phyloP scores from a whole-genome alignment of 192 early-diverging fungal species.

The Helicostylum pulchrum region DNA sequence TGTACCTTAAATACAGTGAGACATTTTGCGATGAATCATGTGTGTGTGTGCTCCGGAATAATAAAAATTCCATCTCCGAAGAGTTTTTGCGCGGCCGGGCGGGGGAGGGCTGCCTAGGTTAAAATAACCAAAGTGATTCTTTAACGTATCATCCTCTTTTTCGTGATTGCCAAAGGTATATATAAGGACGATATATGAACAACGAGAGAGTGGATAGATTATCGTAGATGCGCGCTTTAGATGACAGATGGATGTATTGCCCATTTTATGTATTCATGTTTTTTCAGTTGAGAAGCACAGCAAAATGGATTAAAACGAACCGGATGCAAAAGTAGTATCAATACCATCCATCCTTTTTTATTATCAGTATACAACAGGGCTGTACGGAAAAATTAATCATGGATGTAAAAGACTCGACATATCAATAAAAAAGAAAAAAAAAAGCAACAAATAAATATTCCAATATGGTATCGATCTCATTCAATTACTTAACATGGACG shows the following conservation, averaged over 20 bases:
- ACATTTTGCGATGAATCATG: no score
- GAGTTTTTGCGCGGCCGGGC: no score
- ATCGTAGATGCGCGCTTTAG: conserved; percentile 4
- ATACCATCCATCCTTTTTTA: not conserved
- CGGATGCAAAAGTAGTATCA: not conserved
- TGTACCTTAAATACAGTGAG: no score
- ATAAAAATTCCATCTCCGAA: no score
- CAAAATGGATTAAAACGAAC: not conserved
- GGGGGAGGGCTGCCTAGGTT: conserved; percentile 11
- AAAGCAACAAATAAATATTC: not conserved
- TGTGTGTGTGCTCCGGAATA: no score
- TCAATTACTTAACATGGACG: not conserved
- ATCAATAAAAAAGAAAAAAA: not conserved
- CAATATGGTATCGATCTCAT: not conserved
- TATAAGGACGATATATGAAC: not conserved
- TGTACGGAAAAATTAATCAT: not conserved
- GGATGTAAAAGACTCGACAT: not conserved
- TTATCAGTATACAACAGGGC: not conserved
- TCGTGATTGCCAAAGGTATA: conserved; percentile 14
- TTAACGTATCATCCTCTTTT: conserved; percentile 12
- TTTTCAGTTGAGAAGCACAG: not conserved
- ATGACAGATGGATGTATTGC: not conserved
- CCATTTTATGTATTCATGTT: not conserved
- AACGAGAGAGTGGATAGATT: not conserved
- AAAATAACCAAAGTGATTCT: no score